Evolutionary conservation across 2,329 filamentous ascomycete species (phyloP).

Genomic region (Sclerotinia trifoliorum): DNA sequence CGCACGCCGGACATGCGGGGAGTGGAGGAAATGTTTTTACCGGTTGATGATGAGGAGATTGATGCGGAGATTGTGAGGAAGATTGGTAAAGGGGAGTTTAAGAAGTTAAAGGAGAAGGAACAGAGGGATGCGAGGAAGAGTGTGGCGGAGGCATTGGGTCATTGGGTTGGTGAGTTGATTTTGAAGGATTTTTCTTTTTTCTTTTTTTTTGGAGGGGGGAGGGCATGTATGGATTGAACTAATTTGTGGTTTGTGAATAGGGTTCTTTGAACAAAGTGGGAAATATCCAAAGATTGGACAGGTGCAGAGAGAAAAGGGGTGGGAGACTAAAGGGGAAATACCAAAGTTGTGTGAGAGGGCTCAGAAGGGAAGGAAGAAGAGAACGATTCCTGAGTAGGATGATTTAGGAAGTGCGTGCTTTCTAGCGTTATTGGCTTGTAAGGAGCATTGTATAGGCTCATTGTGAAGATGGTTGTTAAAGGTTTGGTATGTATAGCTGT

Average conservation of each 20-base stretch:
- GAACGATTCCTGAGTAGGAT: conserved; percentile 42
- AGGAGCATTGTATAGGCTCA: no score
- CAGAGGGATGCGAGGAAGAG: conserved; percentile 59
- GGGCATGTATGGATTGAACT: conserved; percentile 66
- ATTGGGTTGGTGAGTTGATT: conserved; percentile 54
- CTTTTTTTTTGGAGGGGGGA: conserved; percentile 32
- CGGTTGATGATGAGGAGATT: conserved; percentile 59
- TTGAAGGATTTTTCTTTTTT: background rate
- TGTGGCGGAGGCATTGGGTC: conserved; percentile 65
- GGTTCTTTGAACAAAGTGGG: conserved; percentile 75
- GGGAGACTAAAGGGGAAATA: conserved; percentile 56
- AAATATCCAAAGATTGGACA: conserved; percentile 81
- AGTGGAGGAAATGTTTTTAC: conserved; percentile 80
- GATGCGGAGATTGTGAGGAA: conserved; percentile 45
- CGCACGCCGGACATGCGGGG: conserved; percentile 80
- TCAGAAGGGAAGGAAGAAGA: conserved; percentile 54
- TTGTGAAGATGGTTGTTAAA: no score
- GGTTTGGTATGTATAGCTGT: no score
- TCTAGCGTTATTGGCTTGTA: no score
- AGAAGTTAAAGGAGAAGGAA: conserved; percentile 60
- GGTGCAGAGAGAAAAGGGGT: conserved; percentile 61
- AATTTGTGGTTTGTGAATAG: conserved; percentile 69
- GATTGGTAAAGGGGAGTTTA: conserved; percentile 53
- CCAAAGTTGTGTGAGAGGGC: conserved; percentile 66
- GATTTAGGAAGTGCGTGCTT: background rate